phyloP scores from a whole-genome alignment of 257 asterid genomes.

The Solanum ahanhuiri region DNA sequence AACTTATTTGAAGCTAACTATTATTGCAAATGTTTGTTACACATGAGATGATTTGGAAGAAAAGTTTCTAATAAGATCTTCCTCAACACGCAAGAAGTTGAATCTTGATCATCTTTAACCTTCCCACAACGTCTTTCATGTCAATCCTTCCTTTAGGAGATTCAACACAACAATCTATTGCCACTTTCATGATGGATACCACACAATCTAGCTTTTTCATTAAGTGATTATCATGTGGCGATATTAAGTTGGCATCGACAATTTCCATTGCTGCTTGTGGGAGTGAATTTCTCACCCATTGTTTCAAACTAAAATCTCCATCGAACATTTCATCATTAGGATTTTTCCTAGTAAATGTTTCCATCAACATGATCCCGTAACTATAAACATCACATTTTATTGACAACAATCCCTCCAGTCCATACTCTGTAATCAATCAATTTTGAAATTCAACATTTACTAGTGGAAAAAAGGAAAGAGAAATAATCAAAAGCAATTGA shows the following conservation, averaged over 20 bases:
- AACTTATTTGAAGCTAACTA: no score
- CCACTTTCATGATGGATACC: not conserved
- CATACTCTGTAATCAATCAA: not conserved
- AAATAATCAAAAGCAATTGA: not conserved
- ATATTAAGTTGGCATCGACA: no score
- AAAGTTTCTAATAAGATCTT: not conserved
- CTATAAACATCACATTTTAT: not conserved
- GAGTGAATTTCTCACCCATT: not conserved
- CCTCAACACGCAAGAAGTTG: not conserved
- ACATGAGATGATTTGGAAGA: no score
- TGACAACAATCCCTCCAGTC: not conserved
- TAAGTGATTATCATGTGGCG: not conserved
- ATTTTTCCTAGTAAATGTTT: not conserved
- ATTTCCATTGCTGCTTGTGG: not conserved
- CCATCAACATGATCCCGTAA: not conserved
- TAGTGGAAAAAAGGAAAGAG: not conserved
- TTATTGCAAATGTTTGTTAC: no score
- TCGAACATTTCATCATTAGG: not conserved
- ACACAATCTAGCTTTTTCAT: not conserved
- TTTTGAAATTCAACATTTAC: not conserved
- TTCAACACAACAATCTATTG: not conserved
- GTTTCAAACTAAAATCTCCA: no score
- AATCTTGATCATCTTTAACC: not conserved
- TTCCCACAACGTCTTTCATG: not conserved
- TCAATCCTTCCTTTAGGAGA: not conserved